Conservation (phyloP, 495 filamentous ascomycete species). For the Letharia columbiana region DNA sequence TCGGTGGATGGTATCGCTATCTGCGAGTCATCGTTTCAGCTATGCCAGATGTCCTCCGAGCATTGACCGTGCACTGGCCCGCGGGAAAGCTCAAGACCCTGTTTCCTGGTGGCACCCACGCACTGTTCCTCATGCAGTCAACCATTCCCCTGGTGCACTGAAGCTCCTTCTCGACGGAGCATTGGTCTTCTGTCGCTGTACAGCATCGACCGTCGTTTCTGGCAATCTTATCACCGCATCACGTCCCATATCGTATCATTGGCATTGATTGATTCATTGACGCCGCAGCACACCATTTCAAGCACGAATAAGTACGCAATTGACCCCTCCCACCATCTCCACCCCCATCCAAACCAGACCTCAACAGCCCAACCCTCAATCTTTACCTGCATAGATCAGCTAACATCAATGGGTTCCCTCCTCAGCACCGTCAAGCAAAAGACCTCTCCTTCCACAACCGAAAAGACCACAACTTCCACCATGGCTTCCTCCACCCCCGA, state of each 20-base stretch:
- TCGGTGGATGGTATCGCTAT: not conserved
- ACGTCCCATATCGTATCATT: not conserved
- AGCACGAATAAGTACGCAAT: not conserved
- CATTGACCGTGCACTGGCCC: not conserved
- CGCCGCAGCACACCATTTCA: not conserved
- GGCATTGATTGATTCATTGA: not conserved
- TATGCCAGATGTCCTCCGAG: not conserved
- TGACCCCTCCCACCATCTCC: not conserved
- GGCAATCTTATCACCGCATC: not conserved
- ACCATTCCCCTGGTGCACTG: not conserved
- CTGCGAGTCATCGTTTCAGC: not conserved
- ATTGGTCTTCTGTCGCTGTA: not conserved
- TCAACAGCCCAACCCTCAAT: not conserved
- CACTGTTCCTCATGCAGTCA: conserved; percentile 14
- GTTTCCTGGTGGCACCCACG: not conserved
- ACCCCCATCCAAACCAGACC: not conserved
- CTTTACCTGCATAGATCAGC: not conserved
- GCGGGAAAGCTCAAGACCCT: too few relatives aligned
- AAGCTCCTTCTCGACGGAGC: not conserved
- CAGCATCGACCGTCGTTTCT: not conserved
- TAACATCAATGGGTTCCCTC: conserved; percentile 14
- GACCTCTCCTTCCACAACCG: conserved; percentile 7
- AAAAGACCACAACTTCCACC: conserved; percentile 9
- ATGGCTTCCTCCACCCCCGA: conserved; percentile 20
- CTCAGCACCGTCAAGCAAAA: conserved; percentile 13